Evolutionary conservation across 257 asterid genomes (phyloP).

Genomic region (Verbena officinalis): DNA sequence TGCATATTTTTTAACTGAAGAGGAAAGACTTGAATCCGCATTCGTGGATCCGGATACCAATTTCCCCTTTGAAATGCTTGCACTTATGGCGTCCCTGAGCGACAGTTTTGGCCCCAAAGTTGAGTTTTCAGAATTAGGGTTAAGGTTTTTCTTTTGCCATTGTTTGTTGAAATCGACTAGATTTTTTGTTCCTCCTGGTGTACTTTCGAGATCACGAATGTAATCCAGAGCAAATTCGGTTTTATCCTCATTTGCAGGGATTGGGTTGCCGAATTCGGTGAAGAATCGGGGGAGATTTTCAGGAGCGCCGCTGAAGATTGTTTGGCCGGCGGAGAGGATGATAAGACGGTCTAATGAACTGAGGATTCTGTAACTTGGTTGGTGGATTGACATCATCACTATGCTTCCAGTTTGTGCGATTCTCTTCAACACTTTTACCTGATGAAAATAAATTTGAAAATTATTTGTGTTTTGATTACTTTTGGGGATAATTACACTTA

Average conservation of each 20-base stretch:
- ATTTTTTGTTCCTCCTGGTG: constrained; percentile 34
- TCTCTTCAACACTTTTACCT: constrained; percentile 42
- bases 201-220: constrained; percentile 48
- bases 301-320: constrained; percentile 51
- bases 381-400: constrained; percentile 58
- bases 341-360: constrained; percentile 46
- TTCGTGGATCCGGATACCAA: constrained; percentile 48
- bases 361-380: constrained; percentile 59
- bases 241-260: constrained; percentile 49
- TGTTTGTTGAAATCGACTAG: constrained; percentile 43
- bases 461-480: too few species aligned
- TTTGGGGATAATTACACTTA: too few species aligned
- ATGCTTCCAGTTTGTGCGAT: constrained; percentile 65
- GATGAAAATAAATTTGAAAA: too few species aligned
- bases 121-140: not conserved
- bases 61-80: constrained; percentile 59
- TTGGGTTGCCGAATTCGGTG: constrained; percentile 45
- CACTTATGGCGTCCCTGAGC: constrained; percentile 53
- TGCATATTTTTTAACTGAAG: constrained; percentile 45
- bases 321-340: constrained; percentile 57
- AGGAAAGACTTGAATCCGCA: constrained; percentile 19
- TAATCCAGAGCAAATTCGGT: constrained; percentile 58
- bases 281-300: constrained; percentile 39
- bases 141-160: constrained; percentile 37
- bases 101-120: constrained; percentile 19